Base-by-base conservation (phyloP, 495 filamentous ascomycete genomes). In the Barbatosphaeria neglecta region DNA sequence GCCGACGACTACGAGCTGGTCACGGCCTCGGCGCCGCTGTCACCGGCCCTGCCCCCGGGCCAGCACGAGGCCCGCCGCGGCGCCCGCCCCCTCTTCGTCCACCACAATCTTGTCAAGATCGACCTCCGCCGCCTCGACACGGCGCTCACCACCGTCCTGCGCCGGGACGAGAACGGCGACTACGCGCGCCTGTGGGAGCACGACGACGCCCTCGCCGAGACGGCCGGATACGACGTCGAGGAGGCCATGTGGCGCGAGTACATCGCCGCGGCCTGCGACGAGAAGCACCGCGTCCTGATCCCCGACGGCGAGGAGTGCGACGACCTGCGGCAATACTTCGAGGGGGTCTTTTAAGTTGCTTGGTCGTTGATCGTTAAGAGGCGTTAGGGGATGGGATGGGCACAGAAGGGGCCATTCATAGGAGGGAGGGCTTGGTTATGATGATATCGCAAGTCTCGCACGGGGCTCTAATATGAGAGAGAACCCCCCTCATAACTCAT, bases 81-180 rank as follows among this genome's bases (percentile, higher is more conserved):
- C 67, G 39, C 22, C 0, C 60, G 57, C 6, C 52, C 64, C 19
- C 72, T 78, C 56, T 78, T 77, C 45, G 63, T 76, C 41, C 76
- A 80, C 52, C 69, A 70, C 44, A 75, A 74, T 50, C 70, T 69
- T 37, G 70, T 72, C 44, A 77, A 78, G 48, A 70, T 76, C 47
- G 73, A 78, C 47, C 71, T 73, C 9, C 46, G 48, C 17, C 50
- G 40, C 17, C 45, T 59, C 22, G n/a, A 33, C 24, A 45, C 49
- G 13, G 4, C 19, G 13, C 24, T 47, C 9, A 41, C 28, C 11
- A 28, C 23, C 10, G 25, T 57, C 16, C 19, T 48, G 7, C 40
- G 37, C 23, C 42, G 3, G n/a, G 38, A 54, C 25, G 46, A 59
- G 13, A 25, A 45, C 18, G 56, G 47, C 25, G 50, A 37, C 24